These are phyloP conservation scores for Ulmus americana DNA, from an alignment of 331 rosid genomes.

Conservation along the genomic window DNA sequence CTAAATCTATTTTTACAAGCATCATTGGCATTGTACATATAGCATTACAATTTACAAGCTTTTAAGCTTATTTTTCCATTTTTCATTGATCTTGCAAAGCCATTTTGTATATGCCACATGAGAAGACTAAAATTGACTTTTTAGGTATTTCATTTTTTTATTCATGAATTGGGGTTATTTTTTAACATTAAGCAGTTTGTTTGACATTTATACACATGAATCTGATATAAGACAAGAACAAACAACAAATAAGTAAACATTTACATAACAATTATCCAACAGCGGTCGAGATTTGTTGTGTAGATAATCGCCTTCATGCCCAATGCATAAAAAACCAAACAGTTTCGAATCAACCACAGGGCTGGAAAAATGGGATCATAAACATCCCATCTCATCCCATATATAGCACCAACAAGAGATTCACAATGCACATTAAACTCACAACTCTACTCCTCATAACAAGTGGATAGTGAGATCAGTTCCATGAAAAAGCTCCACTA, in stretches of 20 bases:
- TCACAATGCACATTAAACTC: neutral
- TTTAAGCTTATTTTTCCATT: neutral
- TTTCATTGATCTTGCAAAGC: neutral
- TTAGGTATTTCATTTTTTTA: neutral
- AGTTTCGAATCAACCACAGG: neutral
- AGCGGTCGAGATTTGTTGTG: slow-evolving; percentile 5
- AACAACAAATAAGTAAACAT: neutral
- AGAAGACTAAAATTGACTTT: neutral
- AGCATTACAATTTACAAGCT: neutral
- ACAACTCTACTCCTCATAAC: neutral
- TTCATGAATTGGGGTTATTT: neutral
- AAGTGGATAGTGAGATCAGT: neutral
- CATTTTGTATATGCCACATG: neutral
- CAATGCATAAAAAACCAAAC: neutral
- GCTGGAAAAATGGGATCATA: slow-evolving; percentile 2
- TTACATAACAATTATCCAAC: neutral
- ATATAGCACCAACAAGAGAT: neutral
- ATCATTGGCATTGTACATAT: neutral
- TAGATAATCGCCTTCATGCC: neutral
- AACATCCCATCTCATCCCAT: neutral
- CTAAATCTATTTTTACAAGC: neutral
- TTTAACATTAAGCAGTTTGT: neutral
- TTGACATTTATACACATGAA: neutral
- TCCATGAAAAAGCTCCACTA: neutral
- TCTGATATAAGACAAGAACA: neutral